Percentiles rank a stretch among this genome's conserved stretches.
These are phyloP conservation scores for Rhododendron simsii DNA, from an alignment of 148 eudicot genomes.

Conservation along the genomic window DNA sequence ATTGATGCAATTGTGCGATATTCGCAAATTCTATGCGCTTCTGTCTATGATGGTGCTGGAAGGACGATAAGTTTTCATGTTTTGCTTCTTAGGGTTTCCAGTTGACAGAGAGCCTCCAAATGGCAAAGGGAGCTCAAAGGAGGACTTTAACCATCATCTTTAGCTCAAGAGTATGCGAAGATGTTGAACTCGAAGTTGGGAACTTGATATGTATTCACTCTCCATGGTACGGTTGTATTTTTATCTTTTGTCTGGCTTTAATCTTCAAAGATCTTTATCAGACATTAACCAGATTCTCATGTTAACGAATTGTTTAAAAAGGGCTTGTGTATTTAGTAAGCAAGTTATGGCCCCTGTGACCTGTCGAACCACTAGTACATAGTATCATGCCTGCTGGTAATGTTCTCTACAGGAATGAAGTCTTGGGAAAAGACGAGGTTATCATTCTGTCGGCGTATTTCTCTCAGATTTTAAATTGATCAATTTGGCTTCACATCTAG, in stretches of 20 bases:
- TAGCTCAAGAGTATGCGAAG: constrained; percentile 58
- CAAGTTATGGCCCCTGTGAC: neutral
- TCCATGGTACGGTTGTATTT: constrained; percentile 57
- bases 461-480: constrained; percentile 36
- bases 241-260: neutral
- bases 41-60: neutral
- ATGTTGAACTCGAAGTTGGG: constrained; percentile 75
- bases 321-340: neutral
- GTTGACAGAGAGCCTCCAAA: constrained; percentile 26
- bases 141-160: constrained; percentile 58
- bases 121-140: constrained; percentile 16
- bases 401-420: constrained; percentile 60
- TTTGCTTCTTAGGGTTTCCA: constrained; percentile 42
- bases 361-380: neutral
- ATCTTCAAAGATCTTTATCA: neutral
- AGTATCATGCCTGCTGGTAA: neutral
- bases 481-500: constrained; percentile 3
- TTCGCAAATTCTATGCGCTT: neutral
- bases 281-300: neutral
- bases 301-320: neutral
- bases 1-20: neutral
- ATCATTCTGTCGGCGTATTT: constrained; percentile 56
- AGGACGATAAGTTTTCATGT: neutral
- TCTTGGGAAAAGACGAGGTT: constrained; percentile 34
- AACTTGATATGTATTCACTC: constrained; percentile 53